phyloP scores from a whole-genome alignment of 2,329 filamentous ascomycete genomes.

The Aspergillus sergii region DNA sequence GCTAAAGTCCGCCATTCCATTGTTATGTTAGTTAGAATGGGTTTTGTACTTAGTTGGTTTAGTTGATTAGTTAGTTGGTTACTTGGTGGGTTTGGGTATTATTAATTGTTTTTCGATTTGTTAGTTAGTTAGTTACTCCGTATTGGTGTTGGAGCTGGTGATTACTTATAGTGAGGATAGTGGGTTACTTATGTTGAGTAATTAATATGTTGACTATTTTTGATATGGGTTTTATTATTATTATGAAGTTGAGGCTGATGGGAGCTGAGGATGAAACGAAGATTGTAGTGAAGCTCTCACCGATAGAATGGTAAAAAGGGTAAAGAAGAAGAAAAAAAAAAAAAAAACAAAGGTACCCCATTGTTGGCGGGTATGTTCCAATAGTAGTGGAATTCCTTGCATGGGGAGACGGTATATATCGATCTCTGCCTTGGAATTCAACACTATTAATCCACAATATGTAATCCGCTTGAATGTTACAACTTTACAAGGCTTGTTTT shows the following conservation, averaged over 20 bases:
- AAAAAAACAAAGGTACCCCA: not conserved
- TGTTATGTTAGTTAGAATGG: not conserved
- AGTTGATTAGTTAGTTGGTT: not conserved
- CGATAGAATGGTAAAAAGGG: not conserved
- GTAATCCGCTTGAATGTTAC: not conserved
- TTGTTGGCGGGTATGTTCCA: not conserved
- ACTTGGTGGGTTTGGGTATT: not conserved
- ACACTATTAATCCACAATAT: not conserved
- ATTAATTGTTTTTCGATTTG: not conserved
- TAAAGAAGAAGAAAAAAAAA: not conserved
- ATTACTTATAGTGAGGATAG: too few species aligned
- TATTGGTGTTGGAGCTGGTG: too few species aligned
- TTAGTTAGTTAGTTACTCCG: not conserved
- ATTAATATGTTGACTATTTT: too few species aligned
- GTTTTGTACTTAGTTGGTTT: not conserved
- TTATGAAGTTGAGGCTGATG: not conserved
- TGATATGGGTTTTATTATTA: too few species aligned
- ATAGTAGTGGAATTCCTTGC: constrained; percentile 16
- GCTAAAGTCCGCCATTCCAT: constrained; percentile 6
- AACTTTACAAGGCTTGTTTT: not conserved
- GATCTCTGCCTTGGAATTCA: not conserved
- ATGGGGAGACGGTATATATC: constrained; percentile 6
- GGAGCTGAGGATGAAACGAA: not conserved
- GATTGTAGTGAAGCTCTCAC: not conserved
- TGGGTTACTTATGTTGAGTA: too few species aligned